phyloP scores from a whole-genome alignment of 2,329 filamentous ascomycete genomes.

The Fulvia fulva region DNA sequence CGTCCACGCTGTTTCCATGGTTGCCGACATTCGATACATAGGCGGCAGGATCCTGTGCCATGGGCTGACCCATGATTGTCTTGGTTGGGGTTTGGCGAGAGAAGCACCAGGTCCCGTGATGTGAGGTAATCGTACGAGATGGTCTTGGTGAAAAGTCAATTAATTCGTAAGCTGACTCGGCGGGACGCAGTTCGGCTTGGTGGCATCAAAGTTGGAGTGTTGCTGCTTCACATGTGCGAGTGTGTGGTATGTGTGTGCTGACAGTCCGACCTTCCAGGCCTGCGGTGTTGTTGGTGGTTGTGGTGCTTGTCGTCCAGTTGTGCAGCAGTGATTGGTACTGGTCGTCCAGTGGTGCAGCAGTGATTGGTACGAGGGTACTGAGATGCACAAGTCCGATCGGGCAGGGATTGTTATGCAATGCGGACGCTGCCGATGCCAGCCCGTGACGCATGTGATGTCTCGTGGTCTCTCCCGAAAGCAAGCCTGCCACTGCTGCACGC shows the following conservation, averaged over 20 bases:
- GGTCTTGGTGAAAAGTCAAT: background rate
- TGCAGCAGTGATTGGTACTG: background rate
- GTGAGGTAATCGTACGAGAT: background rate
- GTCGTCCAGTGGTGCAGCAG: background rate
- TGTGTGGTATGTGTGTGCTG: background rate
- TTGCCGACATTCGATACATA: background rate
- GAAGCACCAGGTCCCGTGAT: background rate
- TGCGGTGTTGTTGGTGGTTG: background rate
- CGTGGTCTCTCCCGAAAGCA: background rate
- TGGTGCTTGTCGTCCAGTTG: background rate
- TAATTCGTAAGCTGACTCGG: background rate
- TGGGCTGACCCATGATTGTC: constrained; percentile 6
- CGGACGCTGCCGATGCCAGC: background rate
- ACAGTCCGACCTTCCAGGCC: background rate
- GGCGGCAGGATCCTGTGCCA: background rate
- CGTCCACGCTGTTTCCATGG: background rate
- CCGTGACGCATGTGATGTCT: background rate
- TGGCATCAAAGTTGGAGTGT: background rate
- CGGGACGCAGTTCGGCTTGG: background rate
- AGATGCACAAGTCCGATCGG: background rate
- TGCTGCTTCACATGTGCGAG: background rate
- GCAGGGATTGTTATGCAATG: background rate
- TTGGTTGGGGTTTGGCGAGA: background rate
- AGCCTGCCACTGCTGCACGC: background rate
- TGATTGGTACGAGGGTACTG: background rate